Base-by-base conservation (phyloP, 176 grass and related monocot genomes). In the Tuctoria greenei region DNA sequence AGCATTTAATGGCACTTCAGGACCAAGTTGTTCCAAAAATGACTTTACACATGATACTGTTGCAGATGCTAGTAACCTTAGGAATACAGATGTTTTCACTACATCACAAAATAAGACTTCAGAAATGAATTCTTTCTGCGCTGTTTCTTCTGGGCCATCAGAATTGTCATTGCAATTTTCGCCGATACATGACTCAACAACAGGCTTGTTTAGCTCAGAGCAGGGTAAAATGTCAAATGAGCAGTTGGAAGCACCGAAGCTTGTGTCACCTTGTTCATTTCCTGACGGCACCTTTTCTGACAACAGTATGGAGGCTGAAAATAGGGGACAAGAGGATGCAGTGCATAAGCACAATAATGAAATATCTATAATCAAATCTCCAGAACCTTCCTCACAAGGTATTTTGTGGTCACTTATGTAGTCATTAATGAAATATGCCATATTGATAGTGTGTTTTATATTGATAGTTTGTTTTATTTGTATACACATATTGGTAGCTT, bases 101-200 rank as follows among this genome's bases (percentile, higher is more conserved):
- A 59, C n/a, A 63, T 65, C 83, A 4, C 55, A 39, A 60, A 26
- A 69, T 80, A 78, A 64, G 46, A 69, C 36, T 78, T 31, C 77
- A 23, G 77, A 84, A 74, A 81, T 71, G 31, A 85, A 64, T 79
- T 26, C 39, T 60, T 47, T 44, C 4, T 13, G 12, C 17, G 8
- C 13, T 50, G 64, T 73, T 86, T 51, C 54, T 44, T 83, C 80
- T 88, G 73, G 72, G 49, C 8, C 43, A 66, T 39, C 74, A 51
- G 79, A 85, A 74, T 81, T 37, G 21, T 79, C 81, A 51, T 83
- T 81, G 76, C 74, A 80, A 64, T 82, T 83, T 79, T 85, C 91
- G 3, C 88, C 88, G 49, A 75, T 88, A 81, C 72, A 17, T 66
- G 88, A 94, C 61, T 79, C 76, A 18, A 49, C 85, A 61, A 40